Conservation (phyloP, 2,329 filamentous ascomycete species). For the Arthrocladium fulminans region DNA sequence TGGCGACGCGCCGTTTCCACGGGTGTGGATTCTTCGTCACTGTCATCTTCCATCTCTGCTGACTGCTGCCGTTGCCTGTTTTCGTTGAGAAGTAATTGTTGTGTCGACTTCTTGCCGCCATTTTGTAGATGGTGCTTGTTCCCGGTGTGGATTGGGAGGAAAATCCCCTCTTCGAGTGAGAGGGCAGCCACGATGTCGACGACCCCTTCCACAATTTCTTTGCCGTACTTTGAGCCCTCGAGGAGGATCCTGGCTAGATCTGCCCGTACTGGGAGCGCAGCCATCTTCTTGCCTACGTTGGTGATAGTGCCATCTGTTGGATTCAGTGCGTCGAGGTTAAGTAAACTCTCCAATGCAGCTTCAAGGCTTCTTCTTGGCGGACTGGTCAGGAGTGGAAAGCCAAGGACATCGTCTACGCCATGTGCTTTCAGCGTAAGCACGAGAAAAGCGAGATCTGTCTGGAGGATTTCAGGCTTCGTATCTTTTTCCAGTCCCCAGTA, state of each 20-base stretch:
- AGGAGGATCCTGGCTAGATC: conserved; percentile 74
- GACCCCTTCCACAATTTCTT: conserved; percentile 66
- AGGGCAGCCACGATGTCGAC: conserved; percentile 72
- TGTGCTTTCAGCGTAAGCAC: conserved; percentile 89
- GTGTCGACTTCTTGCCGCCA: not conserved
- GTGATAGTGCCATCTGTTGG: conserved; percentile 63
- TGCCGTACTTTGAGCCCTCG: conserved; percentile 61
- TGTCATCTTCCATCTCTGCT: not conserved
- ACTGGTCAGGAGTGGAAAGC: conserved; percentile 76
- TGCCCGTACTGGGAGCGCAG: conserved; percentile 72
- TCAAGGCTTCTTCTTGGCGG: conserved; percentile 70
- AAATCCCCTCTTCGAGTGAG: conserved; percentile 54
- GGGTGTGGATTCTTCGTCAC: conserved; percentile 8
- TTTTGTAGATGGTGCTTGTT: conserved; percentile 41
- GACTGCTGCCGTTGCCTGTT: not conserved
- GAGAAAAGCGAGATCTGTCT: conserved; percentile 78
- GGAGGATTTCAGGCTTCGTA: conserved; percentile 79
- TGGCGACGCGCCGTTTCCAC: conserved; percentile 40
- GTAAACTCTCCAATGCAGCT: conserved; percentile 71
- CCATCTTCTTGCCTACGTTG: conserved; percentile 63
- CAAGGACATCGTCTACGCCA: conserved; percentile 69
- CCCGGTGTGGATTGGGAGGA: conserved; percentile 50
- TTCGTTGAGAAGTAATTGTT: conserved; percentile 2
- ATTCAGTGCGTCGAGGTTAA: conserved; percentile 66
- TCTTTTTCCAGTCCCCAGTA: conserved; percentile 62